Percentiles rank a stretch among this genome's conserved stretches.
These are phyloP conservation scores for Ensete ventricosum DNA, from an alignment of 176 grass and related monocot genomes.

Conservation along the genomic window DNA sequence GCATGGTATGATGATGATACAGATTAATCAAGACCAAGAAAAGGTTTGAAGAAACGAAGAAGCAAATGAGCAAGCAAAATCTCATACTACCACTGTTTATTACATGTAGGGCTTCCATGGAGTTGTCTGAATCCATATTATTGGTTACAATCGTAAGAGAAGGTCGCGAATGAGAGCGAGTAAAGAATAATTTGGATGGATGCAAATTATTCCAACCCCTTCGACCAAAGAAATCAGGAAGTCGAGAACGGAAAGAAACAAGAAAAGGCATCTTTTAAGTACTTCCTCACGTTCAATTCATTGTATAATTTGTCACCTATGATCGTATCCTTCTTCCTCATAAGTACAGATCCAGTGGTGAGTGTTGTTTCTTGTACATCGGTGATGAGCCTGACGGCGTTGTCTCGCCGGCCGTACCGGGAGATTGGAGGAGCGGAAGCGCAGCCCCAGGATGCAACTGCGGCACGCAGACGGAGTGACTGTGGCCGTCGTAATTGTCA, in stretches of 20 bases:
- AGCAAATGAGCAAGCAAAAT: not conserved
- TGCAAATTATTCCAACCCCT: not conserved
- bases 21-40: not conserved
- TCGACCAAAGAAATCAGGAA: not conserved
- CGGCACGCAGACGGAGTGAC: too few relatives aligned
- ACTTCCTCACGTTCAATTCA: not conserved
- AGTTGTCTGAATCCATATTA: not conserved
- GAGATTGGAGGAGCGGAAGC: constrained; percentile 4
- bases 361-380: constrained; percentile 39
- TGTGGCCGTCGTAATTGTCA: not conserved
- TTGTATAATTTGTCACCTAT: constrained; percentile 6
- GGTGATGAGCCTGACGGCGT: constrained; percentile 24
- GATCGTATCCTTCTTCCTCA: constrained; percentile 22
- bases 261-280: not conserved
- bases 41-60: not conserved
- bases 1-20: too few relatives aligned
- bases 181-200: not conserved
- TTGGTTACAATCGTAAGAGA: not conserved
- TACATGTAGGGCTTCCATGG: not conserved
- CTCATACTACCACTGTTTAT: not conserved
- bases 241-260: not conserved
- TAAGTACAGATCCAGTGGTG: constrained; percentile 63
- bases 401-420: not conserved
- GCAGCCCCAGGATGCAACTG: not conserved
- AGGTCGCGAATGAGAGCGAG: not conserved